Evolutionary conservation across 257 asterid genomes (phyloP), one percentile per base, ranked within the genome.

Genomic region (Penstemon davidsonii): DNA sequence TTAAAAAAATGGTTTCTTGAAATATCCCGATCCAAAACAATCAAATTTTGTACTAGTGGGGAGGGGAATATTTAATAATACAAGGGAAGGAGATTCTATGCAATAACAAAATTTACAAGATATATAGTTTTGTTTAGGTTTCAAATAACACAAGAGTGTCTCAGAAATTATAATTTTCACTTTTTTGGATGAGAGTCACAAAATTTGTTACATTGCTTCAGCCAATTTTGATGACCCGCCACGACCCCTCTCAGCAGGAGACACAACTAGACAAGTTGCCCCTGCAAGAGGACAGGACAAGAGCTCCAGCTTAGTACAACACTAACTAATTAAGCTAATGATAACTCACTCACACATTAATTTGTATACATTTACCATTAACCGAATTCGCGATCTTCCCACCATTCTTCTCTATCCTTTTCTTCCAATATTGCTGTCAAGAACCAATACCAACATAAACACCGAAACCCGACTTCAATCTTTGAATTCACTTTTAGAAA

Each of bases 161-260:
- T 25, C 2, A 2, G 33, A 1, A 25, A 25, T 25, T 25, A 25
- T 25, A 25, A 25, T 25, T 25, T 25, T 25, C 33, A 25, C 33
- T 25, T 25, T 25, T 25, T 25, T 25, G 33, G 18, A 12, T 11
- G 11, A 7, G 44, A 51, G 7, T 37, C 6, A 12, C 11, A 15
- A 8, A 10, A 49, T 25, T 60, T 72, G 87, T 73, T 78, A 90
- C 98, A 88, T 41, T 37, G 94, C 98, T 76, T 93, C 98, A 5
- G 90, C 84, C 73, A 90, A 53, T 70, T 88, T 88, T 9, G 83
- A 76, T 0, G 95, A 86, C 69, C 98, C 97, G 7, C 97, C 96
- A 1, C 87, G 89, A 2, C 85, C 95, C 50, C 95, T 68, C 76
- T 93, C 98, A 25, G 88, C 83, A 0, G 94, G 86, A 15, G 95